These are phyloP conservation scores for Suhomyces bribrorum DNA, from an alignment of 1,139 yeast species.

Conservation along the genomic window DNA sequence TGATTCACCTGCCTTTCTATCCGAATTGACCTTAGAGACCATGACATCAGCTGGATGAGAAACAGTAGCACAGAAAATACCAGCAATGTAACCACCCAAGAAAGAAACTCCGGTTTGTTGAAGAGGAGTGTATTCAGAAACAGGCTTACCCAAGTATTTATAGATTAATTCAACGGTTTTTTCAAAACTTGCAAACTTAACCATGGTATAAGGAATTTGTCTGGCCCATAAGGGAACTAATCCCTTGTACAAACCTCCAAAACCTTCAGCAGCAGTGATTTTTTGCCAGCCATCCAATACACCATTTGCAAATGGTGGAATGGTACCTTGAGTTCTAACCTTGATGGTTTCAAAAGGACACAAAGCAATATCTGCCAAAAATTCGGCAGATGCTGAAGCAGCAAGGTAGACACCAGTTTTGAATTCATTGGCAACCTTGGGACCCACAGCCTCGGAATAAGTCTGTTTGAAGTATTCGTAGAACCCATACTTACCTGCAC, in stretches of 20 bases:
- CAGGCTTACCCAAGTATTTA: slow-evolving; percentile 47
- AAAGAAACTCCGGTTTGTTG: slow-evolving; percentile 94
- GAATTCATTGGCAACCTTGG: slow-evolving; percentile 59
- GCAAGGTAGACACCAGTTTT: slow-evolving; percentile 75
- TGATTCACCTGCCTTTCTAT: slow-evolving; percentile 65
- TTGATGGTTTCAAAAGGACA: slow-evolving; percentile 95
- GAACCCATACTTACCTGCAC: slow-evolving; percentile 95
- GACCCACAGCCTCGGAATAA: slow-evolving; percentile 70
- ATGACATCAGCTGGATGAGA: slow-evolving; percentile 97
- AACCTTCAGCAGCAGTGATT: slow-evolving; percentile 65
- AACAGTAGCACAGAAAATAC: slow-evolving; percentile 90
- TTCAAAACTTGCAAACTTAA: slow-evolving; percentile 91
- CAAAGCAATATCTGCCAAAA: slow-evolving; percentile 81
- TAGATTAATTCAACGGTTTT: slow-evolving; percentile 79
- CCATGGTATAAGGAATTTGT: slow-evolving; percentile 97
- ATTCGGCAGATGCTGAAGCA: slow-evolving; percentile 91
- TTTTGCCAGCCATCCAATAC: slow-evolving; percentile 69
- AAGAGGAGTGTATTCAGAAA: slow-evolving; percentile 39
- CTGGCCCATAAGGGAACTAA: slow-evolving; percentile 89
- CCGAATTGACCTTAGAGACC: slow-evolving; percentile 89
- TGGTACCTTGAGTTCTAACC: slow-evolving; percentile 88
- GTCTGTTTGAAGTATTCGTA: slow-evolving; percentile 85
- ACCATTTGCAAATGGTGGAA: slow-evolving; percentile 73
- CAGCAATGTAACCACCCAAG: slow-evolving; percentile 93
- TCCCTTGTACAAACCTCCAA: slow-evolving; percentile 80